Conservation (phyloP, 192 early-diverging fungal species). For the Backusella luteola region DNA sequence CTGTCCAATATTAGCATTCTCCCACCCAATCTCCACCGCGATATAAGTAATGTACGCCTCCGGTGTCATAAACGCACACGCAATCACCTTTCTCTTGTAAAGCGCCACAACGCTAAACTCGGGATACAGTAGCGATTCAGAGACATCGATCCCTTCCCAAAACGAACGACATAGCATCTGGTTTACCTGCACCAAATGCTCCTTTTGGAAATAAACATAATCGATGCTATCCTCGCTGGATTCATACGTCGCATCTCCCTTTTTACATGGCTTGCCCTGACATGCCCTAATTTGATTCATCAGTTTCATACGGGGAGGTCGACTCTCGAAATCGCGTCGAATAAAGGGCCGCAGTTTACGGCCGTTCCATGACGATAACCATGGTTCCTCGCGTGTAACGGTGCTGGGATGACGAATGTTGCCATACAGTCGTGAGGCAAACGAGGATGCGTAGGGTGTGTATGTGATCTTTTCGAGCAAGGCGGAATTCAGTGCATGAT, state of each 20-base stretch:
- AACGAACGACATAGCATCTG: conserved; percentile 70
- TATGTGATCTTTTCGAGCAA: conserved; percentile 37
- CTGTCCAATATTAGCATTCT: conserved; percentile 78
- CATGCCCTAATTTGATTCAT: conserved; percentile 42
- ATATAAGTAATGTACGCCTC: conserved; percentile 90
- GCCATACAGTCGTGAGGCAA: conserved; percentile 74
- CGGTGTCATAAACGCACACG: conserved; percentile 91
- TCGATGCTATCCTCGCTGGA: conserved; percentile 55
- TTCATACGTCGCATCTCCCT: neutral
- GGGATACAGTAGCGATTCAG: conserved; percentile 77
- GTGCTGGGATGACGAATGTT: conserved; percentile 51
- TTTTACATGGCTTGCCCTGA: neutral
- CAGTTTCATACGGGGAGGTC: conserved; percentile 44
- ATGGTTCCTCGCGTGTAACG: conserved; percentile 52
- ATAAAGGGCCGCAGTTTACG: conserved; percentile 80
- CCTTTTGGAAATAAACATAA: conserved; percentile 72
- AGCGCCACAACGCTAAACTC: conserved; percentile 85
- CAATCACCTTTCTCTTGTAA: conserved; percentile 77
- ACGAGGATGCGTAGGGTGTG: conserved; percentile 70
- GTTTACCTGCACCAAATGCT: conserved; percentile 75
- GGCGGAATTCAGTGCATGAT: neutral
- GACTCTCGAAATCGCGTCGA: conserved; percentile 64
- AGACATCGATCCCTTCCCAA: conserved; percentile 91
- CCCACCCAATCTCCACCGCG: conserved; percentile 83
- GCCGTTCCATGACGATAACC: conserved; percentile 70